These are phyloP conservation scores for Talaromyces sp. DNA, from an alignment of 2,329 filamentous ascomycete species.

Conservation along the genomic window DNA sequence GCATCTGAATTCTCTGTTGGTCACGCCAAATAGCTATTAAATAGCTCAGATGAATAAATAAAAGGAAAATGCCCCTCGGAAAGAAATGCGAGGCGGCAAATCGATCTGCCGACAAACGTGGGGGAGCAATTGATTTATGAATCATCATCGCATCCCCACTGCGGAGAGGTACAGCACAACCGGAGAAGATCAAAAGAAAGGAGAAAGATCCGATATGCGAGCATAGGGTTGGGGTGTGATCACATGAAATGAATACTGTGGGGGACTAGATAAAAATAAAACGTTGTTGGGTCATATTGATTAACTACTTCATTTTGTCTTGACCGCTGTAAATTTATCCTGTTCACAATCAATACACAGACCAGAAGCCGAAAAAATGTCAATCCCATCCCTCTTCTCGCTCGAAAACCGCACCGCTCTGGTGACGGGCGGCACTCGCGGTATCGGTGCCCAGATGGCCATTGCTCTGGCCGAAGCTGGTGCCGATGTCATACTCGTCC, in stretches of 20 bases:
- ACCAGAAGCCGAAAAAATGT: conserved; percentile 2
- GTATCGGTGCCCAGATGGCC: conserved; percentile 48
- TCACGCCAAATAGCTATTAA: not conserved
- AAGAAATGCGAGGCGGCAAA: conserved; percentile 13
- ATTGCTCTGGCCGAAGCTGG: conserved; percentile 48
- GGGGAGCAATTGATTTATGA: conserved; percentile 1
- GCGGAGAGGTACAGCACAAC: not conserved
- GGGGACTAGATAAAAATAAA: not conserved
- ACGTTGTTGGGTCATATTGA: too few relatives aligned
- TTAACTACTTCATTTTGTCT: not conserved
- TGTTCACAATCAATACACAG: not conserved
- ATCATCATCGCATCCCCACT: not conserved
- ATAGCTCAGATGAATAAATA: not conserved
- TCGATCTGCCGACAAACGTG: not conserved
- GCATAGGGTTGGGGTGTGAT: not conserved
- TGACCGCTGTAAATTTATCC: not conserved
- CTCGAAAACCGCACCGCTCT: conserved; percentile 18
- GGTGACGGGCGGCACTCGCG: conserved; percentile 46
- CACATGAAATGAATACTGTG: not conserved
- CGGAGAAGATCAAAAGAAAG: not conserved
- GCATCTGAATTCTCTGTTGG: too few relatives aligned
- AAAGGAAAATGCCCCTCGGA: not conserved
- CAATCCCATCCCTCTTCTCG: conserved; percentile 16
- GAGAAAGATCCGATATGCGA: not conserved
- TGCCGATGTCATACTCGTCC: conserved; percentile 44